Evolutionary conservation across 2,329 filamentous ascomycete species (phyloP).

Genomic region (Pestalotiopsis sp.): DNA sequence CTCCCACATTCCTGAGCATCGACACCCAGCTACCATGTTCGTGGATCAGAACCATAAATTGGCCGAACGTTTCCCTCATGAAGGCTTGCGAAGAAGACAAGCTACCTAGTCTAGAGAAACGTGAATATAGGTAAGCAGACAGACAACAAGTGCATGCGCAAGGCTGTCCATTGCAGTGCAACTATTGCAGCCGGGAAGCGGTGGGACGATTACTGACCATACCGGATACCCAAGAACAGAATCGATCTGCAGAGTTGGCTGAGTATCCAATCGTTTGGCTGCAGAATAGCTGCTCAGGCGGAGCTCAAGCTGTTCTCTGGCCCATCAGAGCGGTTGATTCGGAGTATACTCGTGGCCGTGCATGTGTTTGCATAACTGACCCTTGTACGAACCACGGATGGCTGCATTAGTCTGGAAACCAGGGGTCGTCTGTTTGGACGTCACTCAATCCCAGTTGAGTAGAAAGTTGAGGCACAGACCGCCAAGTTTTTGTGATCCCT

Average conservation of each 20-base stretch:
- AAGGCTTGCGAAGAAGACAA: not conserved
- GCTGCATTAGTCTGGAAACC: constrained; percentile 14
- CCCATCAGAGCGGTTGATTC: not conserved
- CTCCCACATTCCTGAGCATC: constrained; percentile 5
- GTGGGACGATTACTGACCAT: not conserved
- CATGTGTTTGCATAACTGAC: constrained; percentile 7
- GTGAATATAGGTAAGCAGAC: not conserved
- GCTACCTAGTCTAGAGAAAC: not conserved
- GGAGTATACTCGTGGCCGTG: not conserved
- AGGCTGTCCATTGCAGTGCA: not conserved
- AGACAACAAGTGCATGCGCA: not conserved
- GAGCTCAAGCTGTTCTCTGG: not conserved
- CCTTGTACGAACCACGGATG: constrained; percentile 14
- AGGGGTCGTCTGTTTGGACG: constrained; percentile 17
- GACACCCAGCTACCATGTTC: not conserved
- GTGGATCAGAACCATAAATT: not conserved
- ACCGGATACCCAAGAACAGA: not conserved
- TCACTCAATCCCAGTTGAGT: not conserved
- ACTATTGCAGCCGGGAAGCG: not conserved
- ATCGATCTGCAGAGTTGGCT: not conserved
- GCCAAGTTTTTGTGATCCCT: not conserved
- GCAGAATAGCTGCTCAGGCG: constrained; percentile 3
- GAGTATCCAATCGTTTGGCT: not conserved
- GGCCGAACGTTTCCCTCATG: not conserved
- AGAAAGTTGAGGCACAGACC: not conserved